Evolutionary conservation across 2,329 filamentous ascomycete species (phyloP), one percentile per base, ranked within the genome.

Genomic region (Nannizziopsis arthrosporioides): DNA sequence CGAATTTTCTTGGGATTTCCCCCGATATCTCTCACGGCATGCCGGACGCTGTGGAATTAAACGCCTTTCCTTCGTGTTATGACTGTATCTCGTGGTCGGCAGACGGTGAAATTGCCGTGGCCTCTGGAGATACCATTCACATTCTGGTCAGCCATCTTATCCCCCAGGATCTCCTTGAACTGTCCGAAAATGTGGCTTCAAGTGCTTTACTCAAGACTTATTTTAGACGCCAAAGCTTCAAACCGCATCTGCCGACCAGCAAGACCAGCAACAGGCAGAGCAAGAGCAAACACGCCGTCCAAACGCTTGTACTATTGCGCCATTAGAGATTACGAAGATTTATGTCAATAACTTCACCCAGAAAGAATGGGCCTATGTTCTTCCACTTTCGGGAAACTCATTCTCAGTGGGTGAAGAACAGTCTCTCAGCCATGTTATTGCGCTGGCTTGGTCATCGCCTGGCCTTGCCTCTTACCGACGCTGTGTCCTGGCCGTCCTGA

Each of bases 341-440:
- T 67, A 67, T 38, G 68, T 68, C 46, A 76, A 76, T 53, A 58
- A 68, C 46, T 81, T 80, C 58, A 73, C 71, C 1, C 57, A 63
- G 9, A 60, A 64, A 5, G 77, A 81, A 56, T 72, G 69, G 68
- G 61, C 68, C 0, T 54, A 53, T n/a, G 68, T 70, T 44, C 59
- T 69, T 9, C 71, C 74, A 8, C 66, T 72, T 12, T 63, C 68
- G 10, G 66, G 71, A 27, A 56, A 65, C 11, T 62, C 68, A 14
- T 76, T 74, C 56, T 80, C 77, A 0, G 57, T 80, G 18, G 78
- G 76, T 2, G 75, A 78, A 53, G 78, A 81, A 56, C 71, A 77
- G 45, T 80, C 77, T 0, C 56, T 63, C 1, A 74, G 74, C 51
- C 64, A 65, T 37, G 70, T 76, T 2, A 60, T 68, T n/a, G 63